Evolutionary conservation across 768 basidiomycete genomes (phyloP).

Genomic region (Serendipita sp.): DNA sequence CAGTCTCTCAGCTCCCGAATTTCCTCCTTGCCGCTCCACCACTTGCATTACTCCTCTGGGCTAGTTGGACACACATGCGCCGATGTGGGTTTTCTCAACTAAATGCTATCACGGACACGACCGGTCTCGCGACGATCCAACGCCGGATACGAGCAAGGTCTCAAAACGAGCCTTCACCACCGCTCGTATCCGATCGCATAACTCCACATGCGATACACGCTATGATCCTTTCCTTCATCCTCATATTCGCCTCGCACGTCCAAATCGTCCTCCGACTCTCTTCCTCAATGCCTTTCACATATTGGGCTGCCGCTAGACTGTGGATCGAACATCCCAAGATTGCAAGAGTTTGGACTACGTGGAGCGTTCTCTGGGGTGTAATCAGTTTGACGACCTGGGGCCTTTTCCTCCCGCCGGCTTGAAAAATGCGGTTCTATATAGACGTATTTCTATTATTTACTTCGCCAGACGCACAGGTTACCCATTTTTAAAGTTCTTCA

Average conservation of each 20-base stretch:
- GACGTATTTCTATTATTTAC: too few relatives aligned
- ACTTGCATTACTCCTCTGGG: slow-evolving; percentile 35
- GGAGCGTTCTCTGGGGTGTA: slow-evolving; percentile 65
- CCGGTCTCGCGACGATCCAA: background rate
- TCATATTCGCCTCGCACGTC: slow-evolving; percentile 69
- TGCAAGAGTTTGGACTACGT: slow-evolving; percentile 45
- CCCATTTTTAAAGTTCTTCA: too few relatives aligned
- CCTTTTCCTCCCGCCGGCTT: slow-evolving; percentile 85
- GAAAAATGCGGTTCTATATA: too few relatives aligned
- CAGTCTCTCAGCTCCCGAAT: slow-evolving; percentile 67
- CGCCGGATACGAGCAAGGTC: slow-evolving; percentile 1
- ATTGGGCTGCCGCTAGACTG: slow-evolving; percentile 74
- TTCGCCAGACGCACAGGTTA: too few relatives aligned
- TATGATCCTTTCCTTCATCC: slow-evolving; percentile 37
- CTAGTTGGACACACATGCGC: slow-evolving; percentile 15
- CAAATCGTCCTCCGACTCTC: slow-evolving; percentile 75
- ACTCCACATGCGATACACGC: slow-evolving; percentile 68
- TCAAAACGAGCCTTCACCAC: slow-evolving; percentile 12
- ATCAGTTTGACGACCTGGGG: slow-evolving; percentile 63
- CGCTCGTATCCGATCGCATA: slow-evolving; percentile 29
- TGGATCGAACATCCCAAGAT: slow-evolving; percentile 29
- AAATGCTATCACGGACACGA: background rate
- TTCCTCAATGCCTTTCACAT: slow-evolving; percentile 59
- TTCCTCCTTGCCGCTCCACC: slow-evolving; percentile 66
- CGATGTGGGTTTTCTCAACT: slow-evolving; percentile 11